These are phyloP conservation scores for Mycena galopus DNA, from an alignment of 768 basidiomycete species.

Conservation along the genomic window DNA sequence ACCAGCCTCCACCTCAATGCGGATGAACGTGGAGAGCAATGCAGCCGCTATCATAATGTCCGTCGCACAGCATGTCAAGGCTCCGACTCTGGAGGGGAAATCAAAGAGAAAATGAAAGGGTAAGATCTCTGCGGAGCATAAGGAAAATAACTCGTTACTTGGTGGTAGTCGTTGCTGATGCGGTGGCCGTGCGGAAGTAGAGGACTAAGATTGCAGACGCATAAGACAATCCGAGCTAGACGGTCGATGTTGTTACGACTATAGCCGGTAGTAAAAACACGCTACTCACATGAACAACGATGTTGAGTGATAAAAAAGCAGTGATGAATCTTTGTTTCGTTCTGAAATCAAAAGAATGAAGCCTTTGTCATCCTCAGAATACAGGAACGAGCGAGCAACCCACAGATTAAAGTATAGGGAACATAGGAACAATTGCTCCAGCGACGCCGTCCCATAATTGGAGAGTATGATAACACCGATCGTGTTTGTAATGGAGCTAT, in stretches of 20 bases:
- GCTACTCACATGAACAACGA: slow-evolving; percentile 8
- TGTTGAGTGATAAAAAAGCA: not conserved
- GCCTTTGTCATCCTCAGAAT: not conserved
- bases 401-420: slow-evolving; percentile 9
- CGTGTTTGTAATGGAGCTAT: not conserved
- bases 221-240: slow-evolving; percentile 17
- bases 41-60: slow-evolving; percentile 22
- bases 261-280: slow-evolving; percentile 4
- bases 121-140: not conserved
- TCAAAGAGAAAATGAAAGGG: not conserved
- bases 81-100: slow-evolving; percentile 7
- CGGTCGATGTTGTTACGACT: not conserved
- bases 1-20: slow-evolving; percentile 2
- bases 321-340: slow-evolving; percentile 11
- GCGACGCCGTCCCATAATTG: not conserved
- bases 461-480: slow-evolving; percentile 5
- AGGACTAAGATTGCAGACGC: slow-evolving; percentile 11
- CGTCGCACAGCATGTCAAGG: slow-evolving; percentile 8
- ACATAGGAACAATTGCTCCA: slow-evolving; percentile 8
- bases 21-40: slow-evolving; percentile 12
- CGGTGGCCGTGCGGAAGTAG: not conserved
- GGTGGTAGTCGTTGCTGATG: not conserved
- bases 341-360: slow-evolving; percentile 12
- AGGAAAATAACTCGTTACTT: slow-evolving; percentile 8
- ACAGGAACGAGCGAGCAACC: not conserved